Evolutionary conservation across 2,329 filamentous ascomycete genomes (phyloP), one percentile per base, ranked within the genome.

Genomic region (Coniella vitis): DNA sequence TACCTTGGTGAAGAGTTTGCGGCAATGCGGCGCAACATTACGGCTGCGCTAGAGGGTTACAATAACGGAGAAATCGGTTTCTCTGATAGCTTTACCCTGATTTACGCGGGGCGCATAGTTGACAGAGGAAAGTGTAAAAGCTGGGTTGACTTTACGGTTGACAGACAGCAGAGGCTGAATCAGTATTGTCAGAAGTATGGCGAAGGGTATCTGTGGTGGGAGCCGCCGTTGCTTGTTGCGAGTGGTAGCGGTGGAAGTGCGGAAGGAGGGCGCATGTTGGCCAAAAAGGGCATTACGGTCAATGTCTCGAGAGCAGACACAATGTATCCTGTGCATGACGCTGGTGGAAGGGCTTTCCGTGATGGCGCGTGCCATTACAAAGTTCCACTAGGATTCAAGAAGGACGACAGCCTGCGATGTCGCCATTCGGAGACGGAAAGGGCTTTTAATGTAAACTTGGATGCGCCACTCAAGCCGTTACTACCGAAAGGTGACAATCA

Each of bases 201-300:
- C 2, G 56, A 61, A 1, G 69, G 69, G 8, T 73, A 68, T 66
- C 61, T 74, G 12, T 75, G 70, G 70, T 69, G 68, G 46, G 71
- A 74, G 50, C 64, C 67, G 3, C 70, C 71, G 0, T 58, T 74
- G 25, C 25, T 29, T 10, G 25, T 10, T 39, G 51, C 20, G 42
- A 40, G 14, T 14, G 55, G 22, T 2, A 54, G 43, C 1, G 45
- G 54, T 29, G 25, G 25, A 29, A 10, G 10, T 5, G 25, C 25
- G 5, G 25, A 29, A 29, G 25, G 25, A 29, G 25, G 5, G 3
- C 36, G 40, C 5, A 48, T 54, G 16, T 35, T 62, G 7, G 66
- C 62, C 17, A 66, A 62, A 45, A 66, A 63, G 40, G 61, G 61
- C 16, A 40, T 61, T 13, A 61, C 61, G 21, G 58, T 68, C 7